Evolutionary conservation across 257 asterid species (phyloP).

Genomic region (Solanum chmielewskii): DNA sequence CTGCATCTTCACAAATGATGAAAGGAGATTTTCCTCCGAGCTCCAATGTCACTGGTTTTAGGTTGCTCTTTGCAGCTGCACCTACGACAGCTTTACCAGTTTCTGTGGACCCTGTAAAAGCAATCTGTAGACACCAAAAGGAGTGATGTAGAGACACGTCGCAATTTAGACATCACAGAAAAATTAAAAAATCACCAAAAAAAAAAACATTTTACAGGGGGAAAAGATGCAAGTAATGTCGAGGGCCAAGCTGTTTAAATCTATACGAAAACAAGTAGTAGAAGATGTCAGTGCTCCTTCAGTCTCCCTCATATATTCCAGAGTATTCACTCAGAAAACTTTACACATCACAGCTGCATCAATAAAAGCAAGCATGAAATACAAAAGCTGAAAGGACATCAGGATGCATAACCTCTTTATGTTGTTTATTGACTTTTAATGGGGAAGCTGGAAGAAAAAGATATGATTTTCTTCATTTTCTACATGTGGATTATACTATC

Average conservation of each 20-base stretch:
- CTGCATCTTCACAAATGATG: conserved; percentile 29
- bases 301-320: too few species aligned
- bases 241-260: not conserved
- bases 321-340: not conserved
- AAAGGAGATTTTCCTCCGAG: conserved; percentile 34
- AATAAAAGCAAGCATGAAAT: not conserved
- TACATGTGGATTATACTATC: not conserved
- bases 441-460: not conserved
- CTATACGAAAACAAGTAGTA: not conserved
- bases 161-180: not conserved
- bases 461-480: not conserved
- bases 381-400: not conserved
- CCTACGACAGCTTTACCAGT: conserved; percentile 27
- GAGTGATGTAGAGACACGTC: not conserved
- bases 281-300: not conserved
- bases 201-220: not conserved
- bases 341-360: not conserved
- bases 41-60: conserved; percentile 31
- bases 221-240: not conserved
- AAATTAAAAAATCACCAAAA: not conserved
- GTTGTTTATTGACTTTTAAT: not conserved
- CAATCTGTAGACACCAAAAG: conserved; percentile 6
- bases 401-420: not conserved
- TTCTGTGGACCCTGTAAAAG: conserved; percentile 36
- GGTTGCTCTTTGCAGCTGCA: conserved; percentile 33